Evolutionary conservation across 768 basidiomycete genomes (phyloP), one percentile per base, ranked within the genome.

Genomic region (Coprinopsis cinerea): DNA sequence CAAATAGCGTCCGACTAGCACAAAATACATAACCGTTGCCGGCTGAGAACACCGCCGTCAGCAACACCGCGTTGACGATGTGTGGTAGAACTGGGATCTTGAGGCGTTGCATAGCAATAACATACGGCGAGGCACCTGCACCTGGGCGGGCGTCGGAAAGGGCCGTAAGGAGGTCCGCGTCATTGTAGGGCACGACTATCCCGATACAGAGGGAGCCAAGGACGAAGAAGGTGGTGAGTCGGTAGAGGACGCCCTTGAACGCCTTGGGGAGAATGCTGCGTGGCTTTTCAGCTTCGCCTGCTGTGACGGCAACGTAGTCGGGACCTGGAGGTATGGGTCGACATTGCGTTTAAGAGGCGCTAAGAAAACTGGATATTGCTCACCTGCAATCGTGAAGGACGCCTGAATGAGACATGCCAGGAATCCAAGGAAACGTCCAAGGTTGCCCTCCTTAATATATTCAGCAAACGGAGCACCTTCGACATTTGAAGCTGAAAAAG

Each of bases 201-300:
- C 89, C 88, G 40, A 85, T 73, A 59, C 83, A 78, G 50, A 88
- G 67, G 32, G 83, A 72, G 10, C 86, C 86, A 36, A 88, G 63
- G 42, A 88, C 73, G 69, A 89, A 91, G 71, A 92, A 92, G 26
- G 85, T 61, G 2, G 86, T 67, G 51, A 95, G 77, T 50, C 92
- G 84, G 66, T 79, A 85, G 64, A 89, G 83, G 39, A 92, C 88
- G n/a, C 81, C 71, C 36, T 75, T 76, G 60, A 88, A 84, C 10
- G 88, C 88, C 55, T 69, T 75, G 35, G 84, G 79, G 57, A 93
- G 78, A 55, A 79, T 85, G 24, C 73, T 73, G 26, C 88, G 77
- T 0, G 91, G 90, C 52, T 77, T 74, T 52, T 75, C 66, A 1
- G 85, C 81, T 67, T 93, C 89, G 2, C 82, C 85, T 20, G 86